These are phyloP conservation scores for Ambispora gerdemannii DNA, from an alignment of 192 early-diverging fungal genomes.

Conservation along the genomic window DNA sequence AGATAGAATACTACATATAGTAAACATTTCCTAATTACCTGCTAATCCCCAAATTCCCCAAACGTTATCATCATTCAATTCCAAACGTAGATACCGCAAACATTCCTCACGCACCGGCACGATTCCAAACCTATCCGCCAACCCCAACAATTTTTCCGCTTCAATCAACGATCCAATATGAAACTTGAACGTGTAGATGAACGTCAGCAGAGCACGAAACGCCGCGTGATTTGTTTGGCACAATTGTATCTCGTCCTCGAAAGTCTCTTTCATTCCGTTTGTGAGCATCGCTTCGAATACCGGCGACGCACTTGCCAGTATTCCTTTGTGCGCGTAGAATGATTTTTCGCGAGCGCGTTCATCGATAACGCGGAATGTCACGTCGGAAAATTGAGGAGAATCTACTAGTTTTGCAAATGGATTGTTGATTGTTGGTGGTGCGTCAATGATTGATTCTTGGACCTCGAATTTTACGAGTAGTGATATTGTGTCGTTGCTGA, in stretches of 20 bases:
- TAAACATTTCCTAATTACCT: constrained; percentile 25
- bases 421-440: constrained; percentile 3
- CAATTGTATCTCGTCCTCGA: constrained; percentile 21
- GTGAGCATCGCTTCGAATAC: constrained; percentile 28
- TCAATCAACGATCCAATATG: constrained; percentile 24
- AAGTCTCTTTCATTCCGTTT: constrained; percentile 19
- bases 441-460: constrained; percentile 30
- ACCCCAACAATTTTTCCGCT: constrained; percentile 29
- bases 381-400: constrained; percentile 34
- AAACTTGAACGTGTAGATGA: constrained; percentile 30
- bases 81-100: constrained; percentile 32
- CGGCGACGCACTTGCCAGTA: constrained; percentile 16
- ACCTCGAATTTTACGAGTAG: constrained; percentile 38
- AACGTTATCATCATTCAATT: constrained; percentile 31
- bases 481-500: constrained; percentile 32
- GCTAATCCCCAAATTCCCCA: constrained; percentile 40
- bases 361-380: constrained; percentile 32
- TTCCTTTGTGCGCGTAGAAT: constrained; percentile 28
- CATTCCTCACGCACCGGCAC: constrained; percentile 29
- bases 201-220: constrained; percentile 27
- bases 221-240: constrained; percentile 26
- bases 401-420: constrained; percentile 33
- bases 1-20: background rate
- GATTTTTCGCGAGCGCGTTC: constrained; percentile 12
- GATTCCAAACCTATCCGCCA: constrained; percentile 38